Percentiles rank a stretch among this genome's conserved stretches.
These are phyloP conservation scores for Clitoria ternatea DNA, from an alignment of 306 rosid genomes.

Conservation along the genomic window DNA sequence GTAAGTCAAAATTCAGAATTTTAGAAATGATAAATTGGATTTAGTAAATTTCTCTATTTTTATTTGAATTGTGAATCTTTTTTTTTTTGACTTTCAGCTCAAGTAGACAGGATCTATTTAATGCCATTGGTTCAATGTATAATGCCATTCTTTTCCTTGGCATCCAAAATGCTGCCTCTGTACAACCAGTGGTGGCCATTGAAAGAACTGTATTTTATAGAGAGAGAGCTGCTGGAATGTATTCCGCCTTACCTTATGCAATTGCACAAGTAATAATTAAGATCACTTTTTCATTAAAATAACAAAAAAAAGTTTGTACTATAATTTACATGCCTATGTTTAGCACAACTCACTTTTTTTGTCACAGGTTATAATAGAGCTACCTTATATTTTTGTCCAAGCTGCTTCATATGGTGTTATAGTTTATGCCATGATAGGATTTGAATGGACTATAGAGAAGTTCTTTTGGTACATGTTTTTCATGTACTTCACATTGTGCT, in stretches of 20 bases:
- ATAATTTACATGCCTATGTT: not conserved
- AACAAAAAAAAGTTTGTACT: not conserved
- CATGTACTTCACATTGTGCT: conserved; percentile 67
- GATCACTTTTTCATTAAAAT: not conserved
- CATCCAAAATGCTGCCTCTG: conserved; percentile 51
- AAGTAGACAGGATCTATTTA: conserved; percentile 43
- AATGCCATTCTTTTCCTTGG: conserved; percentile 64
- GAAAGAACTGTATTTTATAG: conserved; percentile 82
- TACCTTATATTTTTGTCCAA: conserved; percentile 64
- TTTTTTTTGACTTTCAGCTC: conserved; percentile 34
- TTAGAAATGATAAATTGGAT: not conserved
- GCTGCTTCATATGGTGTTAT: conserved; percentile 45
- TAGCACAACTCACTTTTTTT: not conserved
- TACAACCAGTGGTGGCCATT: conserved; percentile 68
- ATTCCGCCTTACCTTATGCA: conserved; percentile 70
- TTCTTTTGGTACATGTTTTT: conserved; percentile 73
- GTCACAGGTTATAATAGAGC: conserved; percentile 61
- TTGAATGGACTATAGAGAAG: conserved; percentile 49
- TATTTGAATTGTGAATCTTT: not conserved
- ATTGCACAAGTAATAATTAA: conserved; percentile 58
- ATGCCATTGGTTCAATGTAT: conserved; percentile 76
- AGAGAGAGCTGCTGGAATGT: conserved; percentile 91
- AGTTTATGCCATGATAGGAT: conserved; percentile 83
- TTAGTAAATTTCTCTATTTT: not conserved
- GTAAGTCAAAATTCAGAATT: conserved; percentile 31